phyloP scores from a whole-genome alignment of 805 yeast species.

The Sugiyamaella americana region DNA sequence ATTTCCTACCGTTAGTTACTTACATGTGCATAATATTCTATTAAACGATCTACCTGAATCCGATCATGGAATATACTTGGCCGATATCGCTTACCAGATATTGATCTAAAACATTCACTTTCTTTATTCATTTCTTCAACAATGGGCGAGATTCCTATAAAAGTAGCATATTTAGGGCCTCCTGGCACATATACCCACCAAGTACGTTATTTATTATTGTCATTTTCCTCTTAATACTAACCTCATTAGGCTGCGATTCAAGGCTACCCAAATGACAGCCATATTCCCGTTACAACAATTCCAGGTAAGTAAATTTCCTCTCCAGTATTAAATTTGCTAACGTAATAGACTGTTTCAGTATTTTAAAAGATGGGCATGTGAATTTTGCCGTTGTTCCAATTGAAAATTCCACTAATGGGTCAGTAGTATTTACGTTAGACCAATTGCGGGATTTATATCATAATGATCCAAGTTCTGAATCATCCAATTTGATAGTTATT shows the following conservation, averaged over 20 bases:
- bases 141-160: no score
- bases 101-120: no score
- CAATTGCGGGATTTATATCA: slow-evolving; percentile 50
- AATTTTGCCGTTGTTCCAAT: slow-evolving; percentile 78
- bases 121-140: no score
- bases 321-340: slow-evolving; percentile 28
- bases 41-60: no score
- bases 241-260: slow-evolving; percentile 45
- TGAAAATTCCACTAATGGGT: slow-evolving; percentile 94
- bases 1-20: no score
- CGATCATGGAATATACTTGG: no score
- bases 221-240: slow-evolving; percentile 1
- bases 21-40: no score
- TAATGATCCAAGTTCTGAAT: slow-evolving; percentile 15
- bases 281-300: slow-evolving; percentile 24
- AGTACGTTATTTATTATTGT: slow-evolving; percentile 32
- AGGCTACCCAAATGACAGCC: slow-evolving; percentile 30
- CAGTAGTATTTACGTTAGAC: slow-evolving; percentile 81
- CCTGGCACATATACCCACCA: slow-evolving; percentile 91
- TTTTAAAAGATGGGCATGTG: slow-evolving; percentile 42
- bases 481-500: slow-evolving; percentile 43
- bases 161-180: slow-evolving; percentile 73
- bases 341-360: slow-evolving; percentile 55
- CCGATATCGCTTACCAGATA: no score
- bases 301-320: slow-evolving; percentile 12